phyloP scores from a whole-genome alignment of 345 rosid genomes.

The Stellera chamaejasme region DNA sequence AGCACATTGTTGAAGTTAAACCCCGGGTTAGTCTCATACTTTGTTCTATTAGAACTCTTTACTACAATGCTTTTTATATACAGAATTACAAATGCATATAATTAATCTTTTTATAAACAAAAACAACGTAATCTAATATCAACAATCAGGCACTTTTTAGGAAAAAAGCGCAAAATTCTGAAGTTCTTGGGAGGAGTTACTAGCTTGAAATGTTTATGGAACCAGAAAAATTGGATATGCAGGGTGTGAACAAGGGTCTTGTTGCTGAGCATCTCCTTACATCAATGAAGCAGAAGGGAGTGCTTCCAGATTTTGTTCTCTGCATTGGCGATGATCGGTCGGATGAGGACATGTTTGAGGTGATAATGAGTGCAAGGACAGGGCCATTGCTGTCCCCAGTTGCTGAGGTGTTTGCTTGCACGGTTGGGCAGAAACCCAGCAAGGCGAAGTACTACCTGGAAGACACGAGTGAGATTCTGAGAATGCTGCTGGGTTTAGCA shows the following conservation, averaged over 20 bases:
- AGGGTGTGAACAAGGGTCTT: conserved; percentile 93
- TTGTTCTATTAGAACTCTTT: neutral
- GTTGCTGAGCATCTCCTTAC: conserved; percentile 60
- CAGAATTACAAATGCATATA: too few relatives aligned
- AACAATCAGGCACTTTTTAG: too few relatives aligned
- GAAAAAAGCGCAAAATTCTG: too few relatives aligned
- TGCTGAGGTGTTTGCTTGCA: conserved; percentile 88
- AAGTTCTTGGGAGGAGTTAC: too few relatives aligned
- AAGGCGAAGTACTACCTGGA: conserved; percentile 92
- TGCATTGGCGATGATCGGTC: conserved; percentile 94
- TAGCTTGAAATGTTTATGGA: too few relatives aligned
- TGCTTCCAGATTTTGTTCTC: conserved; percentile 72
- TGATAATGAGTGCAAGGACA: conserved; percentile 46
- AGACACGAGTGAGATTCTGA: conserved; percentile 65
- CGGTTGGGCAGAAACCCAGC: conserved; percentile 89
- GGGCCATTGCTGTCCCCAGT: conserved; percentile 69
- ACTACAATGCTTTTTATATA: too few relatives aligned
- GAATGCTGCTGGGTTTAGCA: conserved; percentile 65
- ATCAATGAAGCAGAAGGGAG: conserved; percentile 55
- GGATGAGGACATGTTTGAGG: conserved; percentile 96
- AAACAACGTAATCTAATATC: too few relatives aligned
- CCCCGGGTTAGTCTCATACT: conserved; percentile 61
- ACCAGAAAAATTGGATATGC: conserved; percentile 1
- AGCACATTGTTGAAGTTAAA: conserved; percentile 85
- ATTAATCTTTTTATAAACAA: too few relatives aligned